These are phyloP conservation scores for Ailanthus altissimus DNA, from an alignment of 345 rosid genomes.

Conservation along the genomic window DNA sequence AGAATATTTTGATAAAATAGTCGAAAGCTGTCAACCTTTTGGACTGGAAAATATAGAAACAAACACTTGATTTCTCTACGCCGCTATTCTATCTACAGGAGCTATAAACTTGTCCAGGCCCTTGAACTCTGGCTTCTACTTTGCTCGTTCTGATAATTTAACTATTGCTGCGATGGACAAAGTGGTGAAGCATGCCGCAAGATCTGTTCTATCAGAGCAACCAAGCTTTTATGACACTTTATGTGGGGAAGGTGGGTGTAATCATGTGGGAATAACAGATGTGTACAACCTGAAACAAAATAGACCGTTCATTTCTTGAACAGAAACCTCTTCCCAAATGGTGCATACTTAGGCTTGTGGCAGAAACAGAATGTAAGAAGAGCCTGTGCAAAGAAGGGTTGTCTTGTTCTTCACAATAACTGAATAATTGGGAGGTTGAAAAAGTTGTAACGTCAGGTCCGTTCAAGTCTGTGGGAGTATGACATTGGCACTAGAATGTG, in stretches of 20 bases:
- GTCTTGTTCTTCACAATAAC: conserved; percentile 75
- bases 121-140: conserved; percentile 89
- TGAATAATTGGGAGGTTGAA: conserved; percentile 86
- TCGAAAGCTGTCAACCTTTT: not conserved
- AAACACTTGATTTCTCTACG: not conserved
- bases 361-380: conserved; percentile 51
- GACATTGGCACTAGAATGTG: conserved; percentile 75
- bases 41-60: not conserved
- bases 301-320: conserved; percentile 71
- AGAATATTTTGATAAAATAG: not conserved
- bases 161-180: conserved; percentile 79
- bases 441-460: conserved; percentile 78
- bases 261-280: conserved; percentile 57
- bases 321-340: conserved; percentile 85
- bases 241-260: conserved; percentile 80
- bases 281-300: conserved; percentile 72
- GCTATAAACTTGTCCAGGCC: conserved; percentile 88
- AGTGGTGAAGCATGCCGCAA: conserved; percentile 86
- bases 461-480: conserved; percentile 79
- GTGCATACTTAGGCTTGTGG: conserved; percentile 82
- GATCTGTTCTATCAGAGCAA: conserved; percentile 78
- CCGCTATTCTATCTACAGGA: conserved; percentile 40
- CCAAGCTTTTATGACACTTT: conserved; percentile 90
- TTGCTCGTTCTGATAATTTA: conserved; percentile 55
- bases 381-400: conserved; percentile 59